These are phyloP conservation scores for Colletotrichum sp. DNA, from an alignment of 2,329 filamentous ascomycete species.

Conservation along the genomic window DNA sequence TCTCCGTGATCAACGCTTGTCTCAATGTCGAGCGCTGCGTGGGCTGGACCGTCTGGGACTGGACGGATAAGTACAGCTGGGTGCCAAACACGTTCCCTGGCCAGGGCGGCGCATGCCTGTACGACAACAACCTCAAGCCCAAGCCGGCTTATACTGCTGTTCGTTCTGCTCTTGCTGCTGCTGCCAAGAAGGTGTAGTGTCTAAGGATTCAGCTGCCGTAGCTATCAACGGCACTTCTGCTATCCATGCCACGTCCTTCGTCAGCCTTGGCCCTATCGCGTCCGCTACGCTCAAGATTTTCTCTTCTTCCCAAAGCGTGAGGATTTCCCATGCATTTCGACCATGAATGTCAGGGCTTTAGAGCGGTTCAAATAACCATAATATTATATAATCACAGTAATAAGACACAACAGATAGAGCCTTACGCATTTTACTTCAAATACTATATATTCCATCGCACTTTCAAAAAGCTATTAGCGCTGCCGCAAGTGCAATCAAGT, in stretches of 20 bases:
- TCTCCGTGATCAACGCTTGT: constrained; percentile 33
- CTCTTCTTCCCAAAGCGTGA: background rate
- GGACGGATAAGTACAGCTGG: constrained; percentile 43
- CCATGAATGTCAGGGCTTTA: accelerated
- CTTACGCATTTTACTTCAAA: background rate
- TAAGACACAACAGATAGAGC: background rate
- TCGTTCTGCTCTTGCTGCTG: background rate
- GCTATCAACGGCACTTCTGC: background rate
- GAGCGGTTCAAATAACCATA: background rate
- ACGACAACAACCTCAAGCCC: constrained; percentile 38
- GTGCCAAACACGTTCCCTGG: constrained; percentile 41
- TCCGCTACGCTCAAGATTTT: background rate
- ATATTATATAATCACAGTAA: background rate
- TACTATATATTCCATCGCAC: background rate
- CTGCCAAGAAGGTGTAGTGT: background rate
- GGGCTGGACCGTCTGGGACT: constrained; percentile 44
- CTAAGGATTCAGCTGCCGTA: background rate
- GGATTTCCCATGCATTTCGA: background rate
- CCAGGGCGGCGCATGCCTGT: constrained; percentile 41
- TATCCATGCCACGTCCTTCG: background rate
- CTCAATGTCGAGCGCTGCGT: constrained; percentile 35
- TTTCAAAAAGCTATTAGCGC: no score
- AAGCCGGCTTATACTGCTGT: constrained; percentile 43
- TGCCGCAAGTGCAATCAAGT: no score
- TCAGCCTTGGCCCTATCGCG: background rate